phyloP scores from a whole-genome alignment of 805 yeast species.

The Candida hungchunana region DNA sequence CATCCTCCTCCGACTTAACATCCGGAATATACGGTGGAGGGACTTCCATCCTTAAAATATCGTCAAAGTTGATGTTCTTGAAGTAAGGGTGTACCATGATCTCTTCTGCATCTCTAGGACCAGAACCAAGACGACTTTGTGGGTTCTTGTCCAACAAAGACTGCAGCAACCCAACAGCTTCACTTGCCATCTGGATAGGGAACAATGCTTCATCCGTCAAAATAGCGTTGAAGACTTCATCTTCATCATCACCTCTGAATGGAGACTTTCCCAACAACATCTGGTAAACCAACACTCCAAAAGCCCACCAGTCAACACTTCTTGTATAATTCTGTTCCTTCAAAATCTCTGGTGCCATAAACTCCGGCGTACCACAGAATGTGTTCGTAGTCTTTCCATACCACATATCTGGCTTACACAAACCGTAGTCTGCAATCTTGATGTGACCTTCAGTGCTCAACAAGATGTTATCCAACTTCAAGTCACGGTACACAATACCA shows the following conservation, averaged over 20 bases:
- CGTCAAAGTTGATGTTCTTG: conserved; percentile 85
- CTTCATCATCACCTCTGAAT: conserved; percentile 94
- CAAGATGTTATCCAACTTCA: conserved; percentile 91
- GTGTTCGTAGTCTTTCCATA: conserved; percentile 82
- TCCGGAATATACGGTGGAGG: conserved; percentile 91
- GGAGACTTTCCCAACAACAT: conserved; percentile 97
- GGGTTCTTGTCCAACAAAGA: conserved; percentile 91
- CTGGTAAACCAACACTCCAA: conserved; percentile 93
- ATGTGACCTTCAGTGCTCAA: conserved; percentile 90
- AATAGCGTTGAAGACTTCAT: conserved; percentile 95
- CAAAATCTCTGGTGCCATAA: conserved; percentile 98
- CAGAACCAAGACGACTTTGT: conserved; percentile 73
- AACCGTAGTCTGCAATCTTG: conserved; percentile 94
- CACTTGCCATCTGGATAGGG: conserved; percentile 96
- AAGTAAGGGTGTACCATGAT: conserved; percentile 96
- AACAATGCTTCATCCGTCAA: conserved; percentile 93
- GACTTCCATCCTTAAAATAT: conserved; percentile 62
- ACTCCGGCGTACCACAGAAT: conserved; percentile 98
- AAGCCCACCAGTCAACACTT: conserved; percentile 99
- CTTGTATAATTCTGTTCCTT: conserved; percentile 90
- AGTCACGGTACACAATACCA: conserved; percentile 93
- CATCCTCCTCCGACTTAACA: conserved; percentile 82
- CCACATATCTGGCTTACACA: conserved; percentile 94
- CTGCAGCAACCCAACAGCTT: conserved; percentile 90
- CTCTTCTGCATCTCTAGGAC: conserved; percentile 85